These are phyloP conservation scores for Neurospora sp. DNA, from an alignment of 495 filamentous ascomycete genomes.

Conservation along the genomic window DNA sequence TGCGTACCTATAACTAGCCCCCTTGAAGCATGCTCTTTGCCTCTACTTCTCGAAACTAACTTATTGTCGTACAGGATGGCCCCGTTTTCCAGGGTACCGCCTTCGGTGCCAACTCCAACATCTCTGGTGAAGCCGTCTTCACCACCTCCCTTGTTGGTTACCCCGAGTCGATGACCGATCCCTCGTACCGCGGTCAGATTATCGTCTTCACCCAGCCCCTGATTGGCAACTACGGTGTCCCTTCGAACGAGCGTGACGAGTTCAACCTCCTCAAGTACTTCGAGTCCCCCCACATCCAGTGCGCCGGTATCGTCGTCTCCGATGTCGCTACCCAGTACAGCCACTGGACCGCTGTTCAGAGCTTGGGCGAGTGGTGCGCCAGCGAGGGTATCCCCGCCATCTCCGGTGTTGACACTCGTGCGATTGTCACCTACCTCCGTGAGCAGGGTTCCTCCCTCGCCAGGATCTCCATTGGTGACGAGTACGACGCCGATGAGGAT, in stretches of 20 bases:
- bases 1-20: conserved; percentile 26
- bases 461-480: conserved; percentile 89
- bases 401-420: conserved; percentile 92
- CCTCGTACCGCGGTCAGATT: conserved; percentile 97
- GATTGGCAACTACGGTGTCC: conserved; percentile 97
- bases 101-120: conserved; percentile 84
- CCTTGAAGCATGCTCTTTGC: neutral
- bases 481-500: conserved; percentile 97
- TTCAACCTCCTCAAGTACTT: conserved; percentile 83
- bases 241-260: conserved; percentile 63
- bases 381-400: conserved; percentile 94
- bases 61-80: conserved; percentile 46
- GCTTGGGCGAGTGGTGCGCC: conserved; percentile 85
- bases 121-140: conserved; percentile 91
- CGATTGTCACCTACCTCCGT: conserved; percentile 87
- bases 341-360: conserved; percentile 97
- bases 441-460: conserved; percentile 94
- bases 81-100: conserved; percentile 90
- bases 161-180: conserved; percentile 96
- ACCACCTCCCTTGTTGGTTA: conserved; percentile 91
- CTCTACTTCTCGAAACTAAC: neutral
- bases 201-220: conserved; percentile 97
- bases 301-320: conserved; percentile 87
- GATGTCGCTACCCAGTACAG: conserved; percentile 90
- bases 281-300: conserved; percentile 94